These are phyloP conservation scores for Raffaelea arxii DNA, from an alignment of 2,329 filamentous ascomycete genomes.

Conservation along the genomic window DNA sequence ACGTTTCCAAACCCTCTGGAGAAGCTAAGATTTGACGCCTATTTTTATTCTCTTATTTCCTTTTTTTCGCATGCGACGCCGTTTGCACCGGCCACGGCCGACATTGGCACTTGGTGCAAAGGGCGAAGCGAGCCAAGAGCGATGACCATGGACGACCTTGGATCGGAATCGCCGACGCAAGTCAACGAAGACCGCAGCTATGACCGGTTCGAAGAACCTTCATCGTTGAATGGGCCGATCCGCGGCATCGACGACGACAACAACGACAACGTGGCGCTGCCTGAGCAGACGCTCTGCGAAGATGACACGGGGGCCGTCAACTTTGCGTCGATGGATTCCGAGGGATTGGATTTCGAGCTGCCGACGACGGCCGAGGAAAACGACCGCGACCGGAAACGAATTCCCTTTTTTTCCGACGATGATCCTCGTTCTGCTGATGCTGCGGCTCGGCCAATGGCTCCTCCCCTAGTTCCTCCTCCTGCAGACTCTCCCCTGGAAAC, in stretches of 20 bases:
- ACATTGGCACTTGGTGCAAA: too few species aligned
- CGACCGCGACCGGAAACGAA: background rate
- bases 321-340: constrained; percentile 28
- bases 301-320: constrained; percentile 42
- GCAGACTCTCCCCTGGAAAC: background rate
- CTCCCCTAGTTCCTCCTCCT: background rate
- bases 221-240: constrained; percentile 7
- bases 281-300: constrained; percentile 23
- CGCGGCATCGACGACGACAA: constrained; percentile 13
- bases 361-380: constrained; percentile 1
- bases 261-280: constrained; percentile 17
- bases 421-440: background rate
- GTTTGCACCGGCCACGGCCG: background rate
- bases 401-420: constrained; percentile 7
- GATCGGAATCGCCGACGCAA: constrained; percentile 45
- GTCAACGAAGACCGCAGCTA: constrained; percentile 48
- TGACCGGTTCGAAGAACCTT: constrained; percentile 25
- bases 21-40: too few species aligned
- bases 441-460: background rate
- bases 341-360: constrained; percentile 18
- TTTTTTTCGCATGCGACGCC: background rate
- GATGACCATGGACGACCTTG: too few species aligned
- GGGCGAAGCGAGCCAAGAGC: too few species aligned
- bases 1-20: too few species aligned
- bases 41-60: too few species aligned